These are phyloP conservation scores for Cyberlindnera mississippiensis DNA, from an alignment of 805 yeast genomes.

Conservation along the genomic window DNA sequence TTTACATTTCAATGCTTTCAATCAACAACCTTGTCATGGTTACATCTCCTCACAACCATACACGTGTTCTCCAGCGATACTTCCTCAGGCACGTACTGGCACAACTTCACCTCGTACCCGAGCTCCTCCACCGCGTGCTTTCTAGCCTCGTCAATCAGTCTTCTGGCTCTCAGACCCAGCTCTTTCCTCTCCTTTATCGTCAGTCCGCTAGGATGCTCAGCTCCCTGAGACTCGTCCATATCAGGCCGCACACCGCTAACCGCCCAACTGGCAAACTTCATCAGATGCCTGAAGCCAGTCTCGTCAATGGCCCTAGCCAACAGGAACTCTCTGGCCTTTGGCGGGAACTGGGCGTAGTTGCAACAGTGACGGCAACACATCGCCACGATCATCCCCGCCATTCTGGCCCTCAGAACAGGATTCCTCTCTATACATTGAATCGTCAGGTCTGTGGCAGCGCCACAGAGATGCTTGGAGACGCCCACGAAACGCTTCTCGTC, in stretches of 20 bases:
- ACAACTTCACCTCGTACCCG: conserved; percentile 45
- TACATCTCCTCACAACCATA: conserved; percentile 31
- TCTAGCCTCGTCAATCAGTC: conserved; percentile 74
- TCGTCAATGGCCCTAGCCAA: conserved; percentile 25
- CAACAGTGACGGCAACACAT: conserved; percentile 94
- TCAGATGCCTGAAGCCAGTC: conserved; percentile 43
- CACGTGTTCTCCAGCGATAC: conserved; percentile 72
- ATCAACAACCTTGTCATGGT: not conserved
- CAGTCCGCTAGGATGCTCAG: conserved; percentile 45
- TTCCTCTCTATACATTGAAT: conserved; percentile 54
- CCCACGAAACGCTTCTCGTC: conserved; percentile 40
- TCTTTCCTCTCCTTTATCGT: conserved; percentile 45
- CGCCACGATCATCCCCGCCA: conserved; percentile 70
- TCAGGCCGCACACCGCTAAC: conserved; percentile 60
- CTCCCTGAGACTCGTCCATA: conserved; percentile 34
- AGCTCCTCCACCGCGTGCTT: conserved; percentile 38
- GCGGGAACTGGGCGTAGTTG: conserved; percentile 49
- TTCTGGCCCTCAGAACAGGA: conserved; percentile 27
- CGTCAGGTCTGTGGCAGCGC: conserved; percentile 90
- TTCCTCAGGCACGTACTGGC: conserved; percentile 52
- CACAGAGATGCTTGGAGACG: conserved; percentile 87
- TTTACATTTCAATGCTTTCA: conserved; percentile 3
- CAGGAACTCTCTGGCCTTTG: conserved; percentile 19
- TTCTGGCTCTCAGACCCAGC: conserved; percentile 65
- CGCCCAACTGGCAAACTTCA: conserved; percentile 83